Percentiles rank a stretch among this genome's conserved stretches.
Conservation (phyloP, 306 rosid species). For the Astragalus membranaceus region DNA sequence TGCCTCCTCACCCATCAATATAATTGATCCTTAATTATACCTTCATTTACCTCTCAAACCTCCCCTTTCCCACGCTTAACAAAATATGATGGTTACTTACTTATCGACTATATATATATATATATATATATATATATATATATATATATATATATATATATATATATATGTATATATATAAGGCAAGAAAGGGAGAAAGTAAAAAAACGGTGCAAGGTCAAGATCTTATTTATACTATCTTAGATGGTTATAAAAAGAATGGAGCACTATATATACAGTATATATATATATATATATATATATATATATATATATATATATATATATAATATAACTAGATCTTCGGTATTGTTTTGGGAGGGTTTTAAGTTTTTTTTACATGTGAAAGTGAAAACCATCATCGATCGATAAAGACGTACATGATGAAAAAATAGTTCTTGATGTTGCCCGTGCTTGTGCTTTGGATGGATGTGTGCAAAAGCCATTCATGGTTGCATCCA, state of each 20-base stretch:
- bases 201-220: conserved; percentile 14
- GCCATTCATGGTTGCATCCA: conserved; percentile 14
- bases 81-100: background rate
- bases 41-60: no score
- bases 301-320: no score
- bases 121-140: no score
- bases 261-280: background rate
- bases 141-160: no score
- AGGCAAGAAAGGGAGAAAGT: background rate
- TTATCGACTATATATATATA: background rate
- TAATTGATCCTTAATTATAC: no score
- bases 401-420: conserved; percentile 40
- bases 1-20: background rate
- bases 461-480: conserved; percentile 2
- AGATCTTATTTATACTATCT: conserved; percentile 17
- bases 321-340: no score
- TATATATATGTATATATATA: background rate
- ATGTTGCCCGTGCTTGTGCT: conserved; percentile 13
- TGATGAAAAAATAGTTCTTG: no score
- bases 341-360: conserved; percentile 21
- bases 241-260: background rate
- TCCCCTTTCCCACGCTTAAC: no score
- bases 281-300: no score
- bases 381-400: conserved; percentile 20
- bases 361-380: conserved; percentile 33